Conservation (phyloP, 345 rosid species). For the Lumnitzera littorea region DNA sequence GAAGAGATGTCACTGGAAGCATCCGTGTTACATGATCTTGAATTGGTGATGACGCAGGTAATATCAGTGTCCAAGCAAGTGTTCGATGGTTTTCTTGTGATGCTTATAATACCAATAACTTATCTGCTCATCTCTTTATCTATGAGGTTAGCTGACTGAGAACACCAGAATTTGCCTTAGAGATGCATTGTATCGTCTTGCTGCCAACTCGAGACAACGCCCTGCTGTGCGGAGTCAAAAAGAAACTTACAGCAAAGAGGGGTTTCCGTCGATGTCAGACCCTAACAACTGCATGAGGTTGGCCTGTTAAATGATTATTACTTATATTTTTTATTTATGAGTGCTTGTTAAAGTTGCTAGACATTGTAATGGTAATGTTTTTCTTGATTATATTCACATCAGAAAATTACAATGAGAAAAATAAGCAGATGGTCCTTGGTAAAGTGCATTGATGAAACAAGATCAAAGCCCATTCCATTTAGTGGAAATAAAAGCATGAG, state of each 20-base stretch:
- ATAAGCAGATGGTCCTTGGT: no score
- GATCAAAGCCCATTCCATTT: no score
- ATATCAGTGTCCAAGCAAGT: not conserved
- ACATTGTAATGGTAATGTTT: no score
- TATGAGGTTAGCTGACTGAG: slow-evolving; percentile 41
- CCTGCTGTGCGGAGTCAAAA: slow-evolving; percentile 5
- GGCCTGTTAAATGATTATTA: not conserved
- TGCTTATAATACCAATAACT: not conserved
- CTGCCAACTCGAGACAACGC: slow-evolving; percentile 44
- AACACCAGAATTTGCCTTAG: slow-evolving; percentile 67
- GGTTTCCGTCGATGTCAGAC: slow-evolving; percentile 13
- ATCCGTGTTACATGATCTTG: slow-evolving; percentile 58
- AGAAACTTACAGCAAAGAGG: slow-evolving; percentile 15
- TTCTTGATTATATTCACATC: no score
- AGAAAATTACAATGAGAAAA: no score
- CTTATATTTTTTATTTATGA: not conserved
- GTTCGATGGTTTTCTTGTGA: not conserved
- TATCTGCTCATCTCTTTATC: slow-evolving; percentile 6
- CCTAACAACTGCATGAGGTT: slow-evolving; percentile 23
- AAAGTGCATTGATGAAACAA: no score
- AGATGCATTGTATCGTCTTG: slow-evolving; percentile 82
- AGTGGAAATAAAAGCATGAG: no score
- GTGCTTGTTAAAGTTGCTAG: no score
- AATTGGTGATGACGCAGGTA: slow-evolving; percentile 60
- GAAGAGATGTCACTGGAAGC: slow-evolving; percentile 46